Conservation (phyloP, 2,329 filamentous ascomycete genomes). For the Monilinia laxa region DNA sequence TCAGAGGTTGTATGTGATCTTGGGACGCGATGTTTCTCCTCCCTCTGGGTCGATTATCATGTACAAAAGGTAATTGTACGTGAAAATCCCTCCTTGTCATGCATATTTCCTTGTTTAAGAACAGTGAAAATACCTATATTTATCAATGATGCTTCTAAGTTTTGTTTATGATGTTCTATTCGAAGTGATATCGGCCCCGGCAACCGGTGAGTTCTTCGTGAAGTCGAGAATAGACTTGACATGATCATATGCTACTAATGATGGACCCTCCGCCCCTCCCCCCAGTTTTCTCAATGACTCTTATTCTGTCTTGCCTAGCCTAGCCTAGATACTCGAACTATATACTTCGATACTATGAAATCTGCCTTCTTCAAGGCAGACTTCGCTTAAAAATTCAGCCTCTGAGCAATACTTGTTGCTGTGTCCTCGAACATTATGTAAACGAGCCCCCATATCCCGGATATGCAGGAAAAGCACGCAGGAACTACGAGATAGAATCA, state of each 20-base stretch:
- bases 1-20: conserved; percentile 6
- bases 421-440: not conserved
- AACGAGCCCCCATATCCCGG: not conserved
- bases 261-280: conserved; percentile 6
- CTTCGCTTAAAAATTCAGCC: not conserved
- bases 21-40: not conserved
- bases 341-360: not conserved
- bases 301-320: not conserved
- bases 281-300: not conserved
- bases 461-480: not conserved
- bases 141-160: conserved; percentile 8
- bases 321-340: not conserved
- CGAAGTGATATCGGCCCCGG: not conserved
- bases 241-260: conserved; percentile 12
- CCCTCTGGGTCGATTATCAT: not conserved
- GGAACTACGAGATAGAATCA: conserved; percentile 4
- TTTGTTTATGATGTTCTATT: conserved; percentile 1
- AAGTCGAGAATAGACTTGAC: conserved; percentile 8
- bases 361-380: conserved; percentile 18
- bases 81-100: conserved; percentile 16
- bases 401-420: not conserved
- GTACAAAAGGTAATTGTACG: conserved; percentile 13
- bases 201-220: not conserved
- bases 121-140: conserved; percentile 23
- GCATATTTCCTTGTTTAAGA: conserved; percentile 18